Base-by-base conservation (phyloP, 2,329 filamentous ascomycete genomes). In the Cryphonectria nitschkei region DNA sequence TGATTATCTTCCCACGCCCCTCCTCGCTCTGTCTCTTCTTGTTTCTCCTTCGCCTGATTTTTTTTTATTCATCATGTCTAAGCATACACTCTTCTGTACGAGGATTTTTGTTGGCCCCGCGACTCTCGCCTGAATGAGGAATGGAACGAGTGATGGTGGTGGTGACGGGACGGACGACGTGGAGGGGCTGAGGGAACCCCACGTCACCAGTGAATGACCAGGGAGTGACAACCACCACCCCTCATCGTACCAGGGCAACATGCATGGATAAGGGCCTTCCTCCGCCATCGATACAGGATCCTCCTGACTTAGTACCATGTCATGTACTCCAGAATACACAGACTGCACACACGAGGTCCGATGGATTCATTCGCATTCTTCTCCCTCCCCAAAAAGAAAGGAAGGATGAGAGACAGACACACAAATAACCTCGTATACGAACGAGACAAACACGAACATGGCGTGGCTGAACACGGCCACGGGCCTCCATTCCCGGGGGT, bases 171-270 rank as follows among this genome's bases (percentile, higher is more conserved):
- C 22, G 54, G 29, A 32, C 54, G 54, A 58, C 26, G 54, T 58
- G 54, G 54, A 58, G 54, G 54, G 54, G 54, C 54, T 58, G 54
- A 58, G 54, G 54, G 54, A 32, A 58, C 54, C 54, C 54, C 54
- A 58, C 54, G 54, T 58, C 54, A 58, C 26, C 54, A 50, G 19
- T 50, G 46, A 50, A 13, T 39, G 37, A 11, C 46, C 22, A 50
- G 46, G 46, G 46, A 50, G 46, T 50, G 5, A n/a, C 46, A 39
- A 8, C 16, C 43, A 46, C 43, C 43, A 46, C 43, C 43, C 11
- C 19, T n/a, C 46, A 19, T 50, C 46, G 7, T 50, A n/a, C 19
- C 46, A n/a, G 46, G 46, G 46, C 46, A 50, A 22, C 46, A 50
- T 50, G 46, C 46, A 50, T 50, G 46, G 46, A 50, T n/a, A n/a